Evolutionary conservation across 2,329 filamentous ascomycete genomes (phyloP), one percentile per base, ranked within the genome.

Genomic region (Lizonia empirigonia): DNA sequence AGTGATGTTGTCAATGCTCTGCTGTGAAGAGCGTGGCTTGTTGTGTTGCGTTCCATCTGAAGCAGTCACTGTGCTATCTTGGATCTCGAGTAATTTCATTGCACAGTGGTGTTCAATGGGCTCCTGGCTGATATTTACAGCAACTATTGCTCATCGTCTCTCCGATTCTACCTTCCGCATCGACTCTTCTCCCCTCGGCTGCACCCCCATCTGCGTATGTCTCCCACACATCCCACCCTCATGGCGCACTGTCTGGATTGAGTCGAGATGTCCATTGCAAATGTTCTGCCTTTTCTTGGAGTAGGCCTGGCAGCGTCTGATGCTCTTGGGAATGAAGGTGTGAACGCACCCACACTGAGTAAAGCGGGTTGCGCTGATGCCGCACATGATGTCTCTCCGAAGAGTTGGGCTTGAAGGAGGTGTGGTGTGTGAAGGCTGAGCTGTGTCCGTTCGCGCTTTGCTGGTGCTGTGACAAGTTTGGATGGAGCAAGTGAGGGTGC

Each of bases 271-370:
- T 1, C 49, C 49, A 9, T 40, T 45, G 20, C 49, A 52, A 8
- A 18, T 35, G 23, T 32, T 27, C 4, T 5, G 16, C 15, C 15
- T 23, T 7, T 10, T 33, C 8, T 7, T 13, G 2, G 8, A 16
- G 41, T 35, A 52, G 16, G 32, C 10, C 7, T 13, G 29, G 36
- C 49, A 52, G 19, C 49, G 41, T n/a, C 15, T 27, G 30, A 52
- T 41, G 20, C 49, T 52, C 2, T 33, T 32, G 6, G 41, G 10
- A 19, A 46, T 29, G 8, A 52, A 46, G 24, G 13, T 27, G 3
- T 46, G 46, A 1, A 52, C 41, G 34, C 41, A 52, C 12, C 41
- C 49, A 18, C 49, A 52, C 3, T n/a, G 34, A 2, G 49, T 46
- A 23, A 24, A 52, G 10, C 41, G 41, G 9, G 23, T 52, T n/a